A percentile compares a stretch with the other conserved stretches of the same genome.
Evolutionary conservation across 164 flowering plant species (phyloP).

Genomic region (Magnolia officinalis): DNA sequence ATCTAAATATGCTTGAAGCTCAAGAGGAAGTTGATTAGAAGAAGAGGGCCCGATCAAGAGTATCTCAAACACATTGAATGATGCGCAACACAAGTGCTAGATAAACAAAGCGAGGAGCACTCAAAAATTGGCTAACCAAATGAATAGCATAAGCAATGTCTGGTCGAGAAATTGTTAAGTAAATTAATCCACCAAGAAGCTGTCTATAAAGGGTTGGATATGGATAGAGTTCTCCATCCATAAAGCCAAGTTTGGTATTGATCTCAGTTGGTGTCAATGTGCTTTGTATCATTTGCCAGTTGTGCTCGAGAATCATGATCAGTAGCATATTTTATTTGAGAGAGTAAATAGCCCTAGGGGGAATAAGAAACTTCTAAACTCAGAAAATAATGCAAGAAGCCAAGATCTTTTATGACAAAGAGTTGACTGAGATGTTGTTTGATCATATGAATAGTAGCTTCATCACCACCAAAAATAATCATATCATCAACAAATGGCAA

Average conservation of each 20-base stretch:
- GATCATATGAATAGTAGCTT: neutral
- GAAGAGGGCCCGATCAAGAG: neutral
- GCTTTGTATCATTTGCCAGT: neutral
- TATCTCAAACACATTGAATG: neutral
- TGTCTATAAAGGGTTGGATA: neutral
- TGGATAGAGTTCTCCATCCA: no score
- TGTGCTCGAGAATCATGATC: neutral
- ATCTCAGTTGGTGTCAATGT: neutral
- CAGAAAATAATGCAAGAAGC: no score
- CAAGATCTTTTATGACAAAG: neutral
- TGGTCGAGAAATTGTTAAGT: neutral
- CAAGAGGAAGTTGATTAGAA: neutral
- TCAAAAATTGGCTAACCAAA: neutral
- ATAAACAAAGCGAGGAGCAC: neutral
- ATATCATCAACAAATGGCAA: constrained; percentile 1
- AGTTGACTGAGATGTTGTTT: neutral
- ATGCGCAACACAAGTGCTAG: neutral
- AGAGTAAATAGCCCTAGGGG: no score
- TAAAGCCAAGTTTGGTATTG: neutral
- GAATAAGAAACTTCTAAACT: no score
- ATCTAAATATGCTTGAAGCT: neutral
- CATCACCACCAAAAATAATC: constrained; percentile 1
- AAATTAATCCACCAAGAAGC: neutral
- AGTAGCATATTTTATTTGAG: neutral
- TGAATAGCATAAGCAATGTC: neutral